Conservation (phyloP, 2,329 filamentous ascomycete species). For the Elsinoe necatrix region DNA sequence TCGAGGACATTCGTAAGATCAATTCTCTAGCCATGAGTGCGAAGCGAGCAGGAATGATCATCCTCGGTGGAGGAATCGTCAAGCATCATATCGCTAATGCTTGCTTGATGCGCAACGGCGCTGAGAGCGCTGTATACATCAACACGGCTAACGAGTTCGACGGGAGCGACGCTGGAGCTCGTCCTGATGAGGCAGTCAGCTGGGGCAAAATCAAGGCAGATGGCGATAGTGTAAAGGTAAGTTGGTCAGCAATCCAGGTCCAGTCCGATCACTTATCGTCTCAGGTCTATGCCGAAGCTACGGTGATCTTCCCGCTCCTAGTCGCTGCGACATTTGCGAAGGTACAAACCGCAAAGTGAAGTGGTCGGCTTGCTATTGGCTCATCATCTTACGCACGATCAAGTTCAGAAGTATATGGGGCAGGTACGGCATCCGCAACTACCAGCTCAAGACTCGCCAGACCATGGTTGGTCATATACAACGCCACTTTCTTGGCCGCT, state of each 20-base stretch:
- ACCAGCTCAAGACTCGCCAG: background rate
- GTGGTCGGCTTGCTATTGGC: background rate
- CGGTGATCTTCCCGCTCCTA: conserved; percentile 58
- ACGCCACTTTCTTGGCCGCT: background rate
- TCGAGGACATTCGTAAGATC: conserved; percentile 85
- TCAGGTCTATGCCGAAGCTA: conserved; percentile 57
- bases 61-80: conserved; percentile 86
- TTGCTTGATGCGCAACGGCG: conserved; percentile 93
- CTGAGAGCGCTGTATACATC: conserved; percentile 93
- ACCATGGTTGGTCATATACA: background rate
- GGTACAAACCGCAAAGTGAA: conserved; percentile 17
- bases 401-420: background rate
- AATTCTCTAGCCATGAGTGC: conserved; percentile 87
- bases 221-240: conserved; percentile 80
- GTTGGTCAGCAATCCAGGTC: too few species aligned
- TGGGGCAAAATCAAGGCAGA: conserved; percentile 97
- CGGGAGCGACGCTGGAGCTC: conserved; percentile 87
- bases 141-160: conserved; percentile 98
- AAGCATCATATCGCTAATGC: conserved; percentile 99
- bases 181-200: conserved; percentile 92
- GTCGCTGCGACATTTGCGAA: conserved; percentile 59
- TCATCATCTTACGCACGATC: background rate
- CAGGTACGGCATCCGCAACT: background rate
- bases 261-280: conserved; percentile 7
- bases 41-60: conserved; percentile 86